Evolutionary conservation across 192 early-diverging fungal genomes (phyloP).

Genomic region (Podila horticola): DNA sequence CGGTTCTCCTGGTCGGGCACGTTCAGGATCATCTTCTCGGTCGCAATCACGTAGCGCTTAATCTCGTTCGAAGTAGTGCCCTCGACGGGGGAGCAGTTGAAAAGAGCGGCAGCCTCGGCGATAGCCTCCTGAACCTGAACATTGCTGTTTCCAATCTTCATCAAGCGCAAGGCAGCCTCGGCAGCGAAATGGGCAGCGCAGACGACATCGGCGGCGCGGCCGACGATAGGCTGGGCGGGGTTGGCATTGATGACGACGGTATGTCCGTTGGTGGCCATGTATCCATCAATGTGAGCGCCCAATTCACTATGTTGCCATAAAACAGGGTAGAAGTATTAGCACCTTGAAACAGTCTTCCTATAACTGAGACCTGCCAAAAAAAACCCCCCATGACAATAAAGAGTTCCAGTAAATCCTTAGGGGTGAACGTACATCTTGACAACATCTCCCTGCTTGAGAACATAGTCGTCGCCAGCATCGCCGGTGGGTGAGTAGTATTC

Average conservation of each 20-base stretch:
- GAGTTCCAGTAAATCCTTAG: not conserved
- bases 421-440: constrained; percentile 79
- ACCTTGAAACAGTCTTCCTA: not conserved
- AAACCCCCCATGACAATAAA: not conserved
- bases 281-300: constrained; percentile 93
- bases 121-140: constrained; percentile 69
- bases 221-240: constrained; percentile 68
- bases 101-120: constrained; percentile 64
- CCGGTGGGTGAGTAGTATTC: constrained; percentile 80
- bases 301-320: constrained; percentile 67
- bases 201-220: constrained; percentile 79
- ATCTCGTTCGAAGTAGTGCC: constrained; percentile 76
- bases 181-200: constrained; percentile 84
- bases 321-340: too few species aligned
- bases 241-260: constrained; percentile 77
- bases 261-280: constrained; percentile 84
- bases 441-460: constrained; percentile 80
- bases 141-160: constrained; percentile 79
- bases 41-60: constrained; percentile 78
- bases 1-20: constrained; percentile 65
- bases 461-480: constrained; percentile 62
- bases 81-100: constrained; percentile 74
- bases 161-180: constrained; percentile 84
- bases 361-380: not conserved
- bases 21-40: constrained; percentile 68